Evolutionary conservation across 208 protist genomes (phyloP), one percentile per base, ranked within the genome.

Genomic region (Trypanosoma vivax): DNA sequence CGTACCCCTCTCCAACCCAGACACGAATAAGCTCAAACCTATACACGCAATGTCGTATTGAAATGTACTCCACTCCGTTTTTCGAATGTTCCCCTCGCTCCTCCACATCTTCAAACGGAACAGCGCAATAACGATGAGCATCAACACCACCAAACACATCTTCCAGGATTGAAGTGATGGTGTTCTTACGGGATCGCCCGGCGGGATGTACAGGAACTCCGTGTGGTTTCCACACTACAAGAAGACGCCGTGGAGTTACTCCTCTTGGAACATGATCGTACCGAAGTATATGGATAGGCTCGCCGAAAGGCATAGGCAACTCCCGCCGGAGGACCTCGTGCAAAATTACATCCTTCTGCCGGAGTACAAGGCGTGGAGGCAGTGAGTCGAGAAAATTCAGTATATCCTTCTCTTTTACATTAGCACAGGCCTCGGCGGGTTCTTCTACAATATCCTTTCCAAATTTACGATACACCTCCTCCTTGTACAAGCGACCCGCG

Each of bases 281-380:
- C 33, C 73, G 74, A 1, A 85, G 19, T 25, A 92, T 58, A 28
- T 76, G 53, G 25, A 86, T 18, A 6, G 72, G 76, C 5, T 46
- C 89, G 11, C 55, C 70, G 4, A 69, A 82, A 6, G 76, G 69
- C n/a, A 98, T 88, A 0, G 86, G 84, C 3, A 86, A 89, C 62
- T 98, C 96, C n/a, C 92, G 90, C 6, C 94, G 88, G 57, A 94
- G 91, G 11, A 97, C 76, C 1, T 57, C 48, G 56, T 98, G 94
- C 11, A 62, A 35, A 18, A 98, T 69, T 1, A 62, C 56, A 57
- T 98, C 89, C 13, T 77, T 60, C 30, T 96, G 73, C 6, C 51
- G 70, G 1, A 97, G 58, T 1, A 76, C 18, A 10, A 93, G 76
- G 16, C 66, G 74, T 28, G 40, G 52, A 11, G 33, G 46, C 10